Conservation (phyloP, 495 filamentous ascomycete genomes). For the Penicillium atrosanguineum region DNA sequence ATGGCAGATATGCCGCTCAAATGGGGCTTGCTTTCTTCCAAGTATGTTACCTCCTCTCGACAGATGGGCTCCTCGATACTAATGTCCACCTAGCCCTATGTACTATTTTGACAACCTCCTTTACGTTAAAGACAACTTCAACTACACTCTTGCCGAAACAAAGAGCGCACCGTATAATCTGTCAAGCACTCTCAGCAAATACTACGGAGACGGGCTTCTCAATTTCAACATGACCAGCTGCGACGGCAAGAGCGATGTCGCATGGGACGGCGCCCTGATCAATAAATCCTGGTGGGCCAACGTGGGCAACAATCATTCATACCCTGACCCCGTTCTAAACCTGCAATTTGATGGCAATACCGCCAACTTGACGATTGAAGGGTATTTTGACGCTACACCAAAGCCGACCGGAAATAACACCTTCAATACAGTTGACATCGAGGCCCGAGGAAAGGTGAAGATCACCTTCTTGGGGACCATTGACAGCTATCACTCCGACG, state of each 20-base stretch:
- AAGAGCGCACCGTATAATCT: conserved; percentile 1
- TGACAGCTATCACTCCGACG: conserved; percentile 15
- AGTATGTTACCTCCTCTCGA: neutral
- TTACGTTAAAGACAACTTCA: neutral
- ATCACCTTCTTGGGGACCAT: conserved; percentile 1
- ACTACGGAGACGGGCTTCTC: neutral
- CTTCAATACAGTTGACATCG: neutral
- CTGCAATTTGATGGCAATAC: conserved; percentile 1
- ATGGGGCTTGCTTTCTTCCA: neutral
- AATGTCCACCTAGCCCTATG: neutral
- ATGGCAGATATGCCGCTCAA: neutral
- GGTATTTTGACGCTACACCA: neutral
- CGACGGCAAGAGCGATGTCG: neutral
- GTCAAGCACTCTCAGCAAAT: neutral
- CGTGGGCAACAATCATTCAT: neutral
- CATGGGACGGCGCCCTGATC: neutral
- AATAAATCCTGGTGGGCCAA: neutral
- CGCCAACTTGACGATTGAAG: neutral
- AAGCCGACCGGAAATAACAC: neutral
- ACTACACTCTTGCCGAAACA: neutral
- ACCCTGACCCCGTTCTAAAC: neutral
- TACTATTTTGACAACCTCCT: neutral
- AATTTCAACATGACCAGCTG: conserved; percentile 1
- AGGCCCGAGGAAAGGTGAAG: neutral
- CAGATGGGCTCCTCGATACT: neutral